Base-by-base conservation (phyloP, 2,329 filamentous ascomycete genomes). In the Onygena corvina region DNA sequence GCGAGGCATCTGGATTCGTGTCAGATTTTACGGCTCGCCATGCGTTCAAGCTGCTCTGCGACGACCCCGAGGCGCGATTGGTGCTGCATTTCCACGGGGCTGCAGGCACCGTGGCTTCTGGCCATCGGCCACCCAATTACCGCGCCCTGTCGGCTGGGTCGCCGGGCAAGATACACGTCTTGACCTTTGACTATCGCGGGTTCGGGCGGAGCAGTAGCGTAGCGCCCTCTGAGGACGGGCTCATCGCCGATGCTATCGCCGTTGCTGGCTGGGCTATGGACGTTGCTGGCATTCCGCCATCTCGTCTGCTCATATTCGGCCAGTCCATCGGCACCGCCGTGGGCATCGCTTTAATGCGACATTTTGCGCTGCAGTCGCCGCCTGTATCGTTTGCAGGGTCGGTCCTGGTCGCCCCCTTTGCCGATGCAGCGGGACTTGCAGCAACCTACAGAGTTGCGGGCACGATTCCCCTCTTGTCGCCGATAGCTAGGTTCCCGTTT, bases 121-220 rank as follows among this genome's bases (percentile, higher is more conserved):
- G 75, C 0, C 76, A 70, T 60, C 64, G 77, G 5, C 71, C 72
- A 0, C 68, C 71, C 3, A 78, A 72, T 57, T 81, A 81, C 58
- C 71, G 76, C 1, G 74, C 72, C 9, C 64, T 80, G 35, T 74
- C 67, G n/a, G 73, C 72, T 4, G 70, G 64, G 0, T 64, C 70
- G 1, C 71, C 76, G 0, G 57, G 65, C 16, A 76, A 73, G 33
- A 75, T 78, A 1, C 76, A 83, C 55, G 69, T 76, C 31, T 57
- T 82, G 6, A 70, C 75, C 1, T 72, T 83, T 48, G 79, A 83
- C 61, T 82, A 81, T 56, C 71, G 78, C 3, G 78, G 79, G 1
- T 83, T 76, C 54, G 79, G 79, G 1, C 60, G 58, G 3, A 76
- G 72, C 46, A 72, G 64, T 0, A 11, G 20, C n/a, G 77, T 77